These are phyloP conservation scores for Dendrocalamus sinicus DNA, from an alignment of 176 grass and related monocot genomes.

Conservation along the genomic window DNA sequence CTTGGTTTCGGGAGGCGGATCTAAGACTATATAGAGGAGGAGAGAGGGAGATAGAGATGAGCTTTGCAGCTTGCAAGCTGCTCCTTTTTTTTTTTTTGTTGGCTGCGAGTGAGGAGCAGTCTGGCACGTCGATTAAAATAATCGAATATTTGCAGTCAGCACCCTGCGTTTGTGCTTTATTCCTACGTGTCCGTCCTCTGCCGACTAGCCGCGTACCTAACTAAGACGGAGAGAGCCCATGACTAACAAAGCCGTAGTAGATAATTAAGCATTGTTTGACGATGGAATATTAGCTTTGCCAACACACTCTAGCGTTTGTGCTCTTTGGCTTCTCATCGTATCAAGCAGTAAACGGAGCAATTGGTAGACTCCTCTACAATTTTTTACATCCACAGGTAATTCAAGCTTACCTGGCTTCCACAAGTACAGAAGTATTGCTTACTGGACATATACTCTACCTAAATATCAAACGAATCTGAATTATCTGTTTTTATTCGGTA, in stretches of 20 bases:
- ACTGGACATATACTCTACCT: too few relatives aligned
- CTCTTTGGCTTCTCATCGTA: neutral
- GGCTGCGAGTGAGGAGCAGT: neutral
- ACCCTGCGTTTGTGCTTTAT: neutral
- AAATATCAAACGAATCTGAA: too few relatives aligned
- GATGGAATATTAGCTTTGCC: neutral
- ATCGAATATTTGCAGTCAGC: neutral
- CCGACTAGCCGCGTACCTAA: neutral
- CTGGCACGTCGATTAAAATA: conserved; percentile 7
- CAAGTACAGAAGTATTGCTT: too few relatives aligned
- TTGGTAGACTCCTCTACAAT: neutral
- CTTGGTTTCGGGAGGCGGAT: conserved; percentile 25
- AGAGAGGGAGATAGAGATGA: neutral
- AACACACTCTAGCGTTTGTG: neutral
- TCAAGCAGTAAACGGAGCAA: neutral
- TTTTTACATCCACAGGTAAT: neutral
- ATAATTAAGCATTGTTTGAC: neutral
- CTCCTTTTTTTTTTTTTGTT: neutral
- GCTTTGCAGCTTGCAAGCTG: neutral
- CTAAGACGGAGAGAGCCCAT: neutral
- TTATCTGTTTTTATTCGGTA: too few relatives aligned
- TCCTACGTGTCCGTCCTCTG: neutral
- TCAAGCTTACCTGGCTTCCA: too few relatives aligned
- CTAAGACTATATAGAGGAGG: neutral
- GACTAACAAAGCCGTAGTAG: neutral